Conservation (phyloP, 352 stramenopile species). For the Phytophthora agathidicida region DNA sequence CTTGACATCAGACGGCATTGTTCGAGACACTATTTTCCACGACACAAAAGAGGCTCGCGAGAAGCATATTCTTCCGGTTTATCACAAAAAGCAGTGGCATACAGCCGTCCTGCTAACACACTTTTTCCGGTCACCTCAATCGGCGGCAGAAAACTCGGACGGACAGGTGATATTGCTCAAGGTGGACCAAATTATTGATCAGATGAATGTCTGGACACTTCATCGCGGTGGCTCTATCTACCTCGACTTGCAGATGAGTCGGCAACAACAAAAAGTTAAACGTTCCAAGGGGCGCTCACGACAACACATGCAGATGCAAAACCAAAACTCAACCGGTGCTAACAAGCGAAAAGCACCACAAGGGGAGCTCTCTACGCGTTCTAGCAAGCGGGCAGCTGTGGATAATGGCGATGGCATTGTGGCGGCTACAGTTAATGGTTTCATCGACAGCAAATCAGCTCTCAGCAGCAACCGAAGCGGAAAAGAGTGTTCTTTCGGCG, state of each 20-base stretch:
- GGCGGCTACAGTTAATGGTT: slow-evolving; percentile 27
- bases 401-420: slow-evolving; percentile 26
- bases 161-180: slow-evolving; percentile 86
- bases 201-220: slow-evolving; percentile 88
- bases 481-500: slow-evolving; percentile 35
- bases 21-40: slow-evolving; percentile 87
- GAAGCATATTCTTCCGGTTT: slow-evolving; percentile 84
- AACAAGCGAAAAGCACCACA: slow-evolving; percentile 59
- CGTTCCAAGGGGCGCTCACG: slow-evolving; percentile 50
- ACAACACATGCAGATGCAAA: slow-evolving; percentile 24
- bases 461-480: slow-evolving; percentile 3
- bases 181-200: slow-evolving; percentile 88
- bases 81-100: slow-evolving; percentile 89
- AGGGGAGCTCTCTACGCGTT: slow-evolving; percentile 36
- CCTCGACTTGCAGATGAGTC: slow-evolving; percentile 87
- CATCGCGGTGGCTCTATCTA: slow-evolving; percentile 88
- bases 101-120: slow-evolving; percentile 85
- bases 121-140: slow-evolving; percentile 79
- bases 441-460: slow-evolving; percentile 22
- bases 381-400: slow-evolving; percentile 46
- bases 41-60: slow-evolving; percentile 87
- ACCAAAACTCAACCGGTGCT: slow-evolving; percentile 7
- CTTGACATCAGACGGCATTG: slow-evolving; percentile 85
- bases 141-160: slow-evolving; percentile 70
- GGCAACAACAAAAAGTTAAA: slow-evolving; percentile 85